Evolutionary conservation across 805 yeast species (phyloP), one percentile per base, ranked within the genome.

Genomic region (Cyberlindnera mycetangii): DNA sequence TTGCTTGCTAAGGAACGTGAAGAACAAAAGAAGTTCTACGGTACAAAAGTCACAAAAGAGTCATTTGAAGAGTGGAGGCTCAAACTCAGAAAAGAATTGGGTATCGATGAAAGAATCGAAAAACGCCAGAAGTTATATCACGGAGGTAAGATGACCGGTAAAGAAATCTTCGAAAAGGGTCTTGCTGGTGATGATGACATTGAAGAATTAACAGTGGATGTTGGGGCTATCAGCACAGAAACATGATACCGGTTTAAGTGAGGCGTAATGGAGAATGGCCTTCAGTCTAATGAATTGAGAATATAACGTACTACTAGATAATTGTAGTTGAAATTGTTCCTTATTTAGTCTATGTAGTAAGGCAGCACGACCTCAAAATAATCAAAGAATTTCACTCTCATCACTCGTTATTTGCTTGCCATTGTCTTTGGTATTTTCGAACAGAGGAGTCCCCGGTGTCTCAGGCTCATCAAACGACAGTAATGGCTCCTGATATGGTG

Each of bases 111-210:
- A 39, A 70, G 80, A 52, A 74, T 78, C 44, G 66, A 65, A 28
- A 68, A 71, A 41, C 72, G 87, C 52, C 74, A 75, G 48, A 63
- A 67, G 31, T 62, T 61, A n/a, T 76, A 81, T 58, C 92, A 85
- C 59, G 74, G 73, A 35, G 95, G 93, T 7, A 85, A 82, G 64
- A 66, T 89, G 58, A 83, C 95, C 0, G 99, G 99, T 19, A 76
- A 79, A 55, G 92, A 89, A 66, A 85, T 93, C 48, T 92, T 92
- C 60, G 98, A 89, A 60, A 75, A 75, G 58, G 98, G 98, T 36
- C 75, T 93, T 54, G 95, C 85, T 33, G 83, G 82, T 41, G 83
- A 78, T 28, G 81, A 69, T 19, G 90, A 79, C 35, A 74, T 68
- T 12, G 79, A 71, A 6, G 77, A 61, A 3, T 69, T 62, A 22